Evolutionary conservation across 2,329 filamentous ascomycete species (phyloP).

Genomic region (Dryadomyces quercus-mongolicae): DNA sequence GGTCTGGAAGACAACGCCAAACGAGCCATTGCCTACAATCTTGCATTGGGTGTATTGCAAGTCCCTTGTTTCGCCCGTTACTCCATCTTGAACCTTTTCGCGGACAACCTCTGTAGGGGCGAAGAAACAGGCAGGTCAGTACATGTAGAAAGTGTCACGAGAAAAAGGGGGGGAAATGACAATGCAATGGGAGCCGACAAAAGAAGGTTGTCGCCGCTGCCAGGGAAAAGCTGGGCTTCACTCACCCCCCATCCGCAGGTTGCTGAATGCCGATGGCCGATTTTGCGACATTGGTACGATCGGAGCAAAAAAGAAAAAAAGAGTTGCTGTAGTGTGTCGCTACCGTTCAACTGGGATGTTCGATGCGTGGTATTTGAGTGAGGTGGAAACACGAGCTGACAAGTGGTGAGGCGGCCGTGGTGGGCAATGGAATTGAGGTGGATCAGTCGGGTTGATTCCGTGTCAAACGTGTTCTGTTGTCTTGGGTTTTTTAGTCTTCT

Average conservation of each 20-base stretch:
- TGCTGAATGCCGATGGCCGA: conserved; percentile 78
- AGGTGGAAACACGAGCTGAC: conserved; percentile 7
- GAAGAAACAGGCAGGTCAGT: conserved; percentile 10
- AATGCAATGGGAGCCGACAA: background rate
- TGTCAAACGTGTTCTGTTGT: background rate
- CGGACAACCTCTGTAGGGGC: conserved; percentile 70
- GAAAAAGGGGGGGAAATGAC: background rate
- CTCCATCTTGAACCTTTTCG: conserved; percentile 96
- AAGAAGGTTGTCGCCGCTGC: background rate
- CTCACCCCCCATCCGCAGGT: conserved; percentile 95
- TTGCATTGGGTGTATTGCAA: conserved; percentile 99
- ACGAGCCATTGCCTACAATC: conserved; percentile 97
- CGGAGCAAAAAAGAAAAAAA: background rate
- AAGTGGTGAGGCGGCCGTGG: conserved; percentile 19
- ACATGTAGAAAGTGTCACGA: background rate
- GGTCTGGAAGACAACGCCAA: conserved; percentile 97
- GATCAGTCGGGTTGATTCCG: background rate
- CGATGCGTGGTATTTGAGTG: conserved; percentile 8
- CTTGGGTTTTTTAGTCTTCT: background rate
- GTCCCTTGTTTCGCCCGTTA: conserved; percentile 92
- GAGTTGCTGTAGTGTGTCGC: conserved; percentile 11
- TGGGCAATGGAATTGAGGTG: conserved; percentile 16
- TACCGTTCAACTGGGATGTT: conserved; percentile 11
- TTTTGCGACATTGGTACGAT: conserved; percentile 65
- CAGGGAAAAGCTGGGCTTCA: background rate